Evolutionary conservation across 2,329 filamentous ascomycete species (phyloP), one percentile per base, ranked within the genome.

Genomic region (Elsinoe necatrix): DNA sequence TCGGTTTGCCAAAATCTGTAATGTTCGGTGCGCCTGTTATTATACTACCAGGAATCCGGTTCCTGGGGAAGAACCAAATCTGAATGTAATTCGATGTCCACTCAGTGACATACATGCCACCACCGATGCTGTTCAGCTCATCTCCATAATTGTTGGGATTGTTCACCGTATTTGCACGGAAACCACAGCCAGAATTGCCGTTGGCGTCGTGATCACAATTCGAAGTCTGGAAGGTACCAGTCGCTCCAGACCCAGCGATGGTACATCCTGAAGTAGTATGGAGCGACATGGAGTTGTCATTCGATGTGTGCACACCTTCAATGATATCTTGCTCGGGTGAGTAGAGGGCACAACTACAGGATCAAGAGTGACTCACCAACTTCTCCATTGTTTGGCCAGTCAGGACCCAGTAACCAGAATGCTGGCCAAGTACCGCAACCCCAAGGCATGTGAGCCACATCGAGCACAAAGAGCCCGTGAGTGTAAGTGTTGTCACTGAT

Each of bases 1-100:
- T 63, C 0, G 85, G 81, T 1, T 69, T 73, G 14, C 83, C 84
- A 79, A 85, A 88, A 1, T 72, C 71, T 48, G 75, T 77, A 0
- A 84, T 80, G 62, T 86, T 76, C 0, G 85, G 85, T 1, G 60
- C 61, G n/a, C 63, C 62, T 9, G 54, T 61, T 51, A 71, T 67
- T 59, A 87, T 77, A 62, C 65, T 68, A 3, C 58, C 25, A 1
- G 71, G 71, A 12, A 67, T 66, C 45, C 57, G 56, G n/a, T 65
- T 65, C 12, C 67, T 62, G 16, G 65, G 62, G 43, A 71, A 70
- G 61, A 66, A 70, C 69, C 69, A 71, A 18, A 64, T 64, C 59
- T 65, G 67, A 55, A 70, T 62, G 48, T 61, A 67, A 29, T 63
- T 60, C 0, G 64, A 65, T 1, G 66, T 69, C 68, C 68, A 71